phyloP scores from a whole-genome alignment of 345 rosid genomes.

The Gossypium rotundifolium region DNA sequence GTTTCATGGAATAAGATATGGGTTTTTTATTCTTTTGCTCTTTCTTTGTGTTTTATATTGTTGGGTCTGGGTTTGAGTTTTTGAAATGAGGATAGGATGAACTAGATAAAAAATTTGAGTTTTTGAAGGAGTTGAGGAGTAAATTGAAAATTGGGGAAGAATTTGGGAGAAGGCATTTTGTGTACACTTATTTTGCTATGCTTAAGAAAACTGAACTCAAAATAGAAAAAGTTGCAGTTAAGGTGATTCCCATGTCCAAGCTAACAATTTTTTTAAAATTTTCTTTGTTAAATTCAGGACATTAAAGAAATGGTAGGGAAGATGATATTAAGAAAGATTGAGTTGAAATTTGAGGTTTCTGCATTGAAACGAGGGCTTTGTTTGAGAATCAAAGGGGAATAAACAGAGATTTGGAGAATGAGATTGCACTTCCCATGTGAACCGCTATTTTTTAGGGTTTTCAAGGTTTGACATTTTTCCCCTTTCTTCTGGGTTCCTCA shows the following conservation, averaged over 20 bases:
- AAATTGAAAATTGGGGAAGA: constrained; percentile 69
- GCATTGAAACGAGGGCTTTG: constrained; percentile 43
- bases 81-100: constrained; percentile 28
- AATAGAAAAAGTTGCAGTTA: constrained; percentile 71
- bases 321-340: constrained; percentile 30
- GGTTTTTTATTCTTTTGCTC: no score
- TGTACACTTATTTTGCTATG: constrained; percentile 86
- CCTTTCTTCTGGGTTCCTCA: neutral
- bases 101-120: constrained; percentile 40
- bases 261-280: neutral
- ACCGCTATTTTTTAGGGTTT: constrained; percentile 61
- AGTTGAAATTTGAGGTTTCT: constrained; percentile 33
- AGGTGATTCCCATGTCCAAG: constrained; percentile 86
- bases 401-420: constrained; percentile 66
- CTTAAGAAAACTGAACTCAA: constrained; percentile 33
- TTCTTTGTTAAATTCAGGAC: no score
- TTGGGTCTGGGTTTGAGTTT: no score
- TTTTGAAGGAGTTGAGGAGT: constrained; percentile 36
- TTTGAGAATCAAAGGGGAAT: constrained; percentile 48
- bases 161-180: constrained; percentile 94
- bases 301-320: constrained; percentile 9
- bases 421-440: constrained; percentile 92
- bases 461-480: constrained; percentile 25
- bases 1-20: no score
- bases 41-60: no score